Percentiles rank a stretch among this genome's conserved stretches.
phyloP scores from a whole-genome alignment of 768 basidiomycete genomes.

The Vishniacozyma victoriae region DNA sequence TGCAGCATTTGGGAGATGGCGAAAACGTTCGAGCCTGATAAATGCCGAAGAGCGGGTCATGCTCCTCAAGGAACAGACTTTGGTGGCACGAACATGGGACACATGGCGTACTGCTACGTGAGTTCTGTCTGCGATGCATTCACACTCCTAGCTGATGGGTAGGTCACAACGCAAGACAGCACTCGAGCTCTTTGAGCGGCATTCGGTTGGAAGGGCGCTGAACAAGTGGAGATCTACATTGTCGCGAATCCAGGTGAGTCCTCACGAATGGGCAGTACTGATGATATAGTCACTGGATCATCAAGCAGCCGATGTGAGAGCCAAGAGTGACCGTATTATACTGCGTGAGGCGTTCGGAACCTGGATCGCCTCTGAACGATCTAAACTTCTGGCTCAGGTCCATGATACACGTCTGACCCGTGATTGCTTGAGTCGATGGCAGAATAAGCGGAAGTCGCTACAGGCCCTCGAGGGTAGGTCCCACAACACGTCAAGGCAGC shows the following conservation, averaged over 20 bases:
- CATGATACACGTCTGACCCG: not conserved
- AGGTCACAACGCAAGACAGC: no score
- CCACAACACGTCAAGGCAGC: not conserved
- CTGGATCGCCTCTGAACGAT: conserved; percentile 3
- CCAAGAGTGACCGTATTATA: no score
- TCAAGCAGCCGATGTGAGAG: no score
- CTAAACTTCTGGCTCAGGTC: not conserved
- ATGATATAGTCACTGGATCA: no score
- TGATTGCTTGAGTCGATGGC: not conserved
- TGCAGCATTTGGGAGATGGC: conserved; percentile 6
- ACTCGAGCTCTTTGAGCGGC: no score
- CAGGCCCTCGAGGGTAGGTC: not conserved
- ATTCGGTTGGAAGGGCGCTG: no score
- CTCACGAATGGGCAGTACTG: no score
- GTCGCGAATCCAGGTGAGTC: no score
- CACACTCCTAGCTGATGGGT: not conserved
- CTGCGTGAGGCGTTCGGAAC: not conserved
- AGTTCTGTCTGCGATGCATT: not conserved
- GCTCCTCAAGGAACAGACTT: not conserved
- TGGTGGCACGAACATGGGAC: conserved; percentile 8
- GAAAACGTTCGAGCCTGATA: conserved; percentile 1
- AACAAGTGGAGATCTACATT: no score
- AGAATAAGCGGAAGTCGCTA: not conserved
- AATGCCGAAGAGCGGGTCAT: conserved; percentile 3
- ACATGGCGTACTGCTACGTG: conserved; percentile 12